Evolutionary conservation across 495 filamentous ascomycete genomes (phyloP).

Genomic region (Diplogelasinospora grovesii): DNA sequence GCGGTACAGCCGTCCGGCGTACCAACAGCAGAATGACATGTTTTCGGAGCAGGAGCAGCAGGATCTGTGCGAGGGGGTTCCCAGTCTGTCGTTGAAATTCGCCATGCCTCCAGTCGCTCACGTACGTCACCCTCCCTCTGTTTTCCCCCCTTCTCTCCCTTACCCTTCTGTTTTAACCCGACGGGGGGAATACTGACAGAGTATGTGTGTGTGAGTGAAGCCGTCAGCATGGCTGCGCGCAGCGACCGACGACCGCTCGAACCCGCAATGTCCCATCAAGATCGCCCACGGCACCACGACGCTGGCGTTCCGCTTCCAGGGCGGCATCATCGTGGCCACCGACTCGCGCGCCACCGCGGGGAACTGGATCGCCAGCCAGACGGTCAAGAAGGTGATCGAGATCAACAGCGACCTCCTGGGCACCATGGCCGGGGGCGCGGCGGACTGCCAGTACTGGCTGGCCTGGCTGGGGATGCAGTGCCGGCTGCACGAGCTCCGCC

Average conservation of each 20-base stretch:
- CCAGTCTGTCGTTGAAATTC: constrained; percentile 77
- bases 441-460: constrained; percentile 99
- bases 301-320: constrained; percentile 95
- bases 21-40: constrained; percentile 63
- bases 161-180: background rate
- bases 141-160: background rate
- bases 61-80: constrained; percentile 60
- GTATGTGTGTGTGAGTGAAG: too few species aligned
- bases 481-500: constrained; percentile 95
- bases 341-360: constrained; percentile 95
- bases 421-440: constrained; percentile 97
- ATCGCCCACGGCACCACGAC: constrained; percentile 98
- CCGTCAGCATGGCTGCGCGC: constrained; percentile 89
- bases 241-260: constrained; percentile 92
- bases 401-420: constrained; percentile 87
- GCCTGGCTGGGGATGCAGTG: constrained; percentile 98
- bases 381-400: constrained; percentile 98
- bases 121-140: constrained; percentile 43
- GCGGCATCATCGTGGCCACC: constrained; percentile 95
- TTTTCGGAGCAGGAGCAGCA: constrained; percentile 68
- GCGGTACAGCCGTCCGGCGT: constrained; percentile 68
- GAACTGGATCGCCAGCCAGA: constrained; percentile 98
- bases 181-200: too few species aligned
- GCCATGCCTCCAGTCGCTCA: constrained; percentile 89
- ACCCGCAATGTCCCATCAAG: constrained; percentile 96